Evolutionary conservation across 352 stramenopile genomes (phyloP).

Genomic region (Globisporangium lucens): DNA sequence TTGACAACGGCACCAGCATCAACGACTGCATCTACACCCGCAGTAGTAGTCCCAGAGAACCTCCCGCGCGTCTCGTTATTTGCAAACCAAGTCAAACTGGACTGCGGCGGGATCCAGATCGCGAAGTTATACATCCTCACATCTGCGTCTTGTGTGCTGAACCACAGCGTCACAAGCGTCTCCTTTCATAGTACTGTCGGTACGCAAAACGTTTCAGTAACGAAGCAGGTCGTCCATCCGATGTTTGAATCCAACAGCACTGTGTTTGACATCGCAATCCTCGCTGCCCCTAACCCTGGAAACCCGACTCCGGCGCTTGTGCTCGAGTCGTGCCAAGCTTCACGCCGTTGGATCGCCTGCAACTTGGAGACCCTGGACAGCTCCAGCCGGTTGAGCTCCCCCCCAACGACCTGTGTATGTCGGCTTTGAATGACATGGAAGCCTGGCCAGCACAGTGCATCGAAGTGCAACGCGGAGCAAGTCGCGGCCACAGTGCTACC

Average conservation of each 20-base stretch:
- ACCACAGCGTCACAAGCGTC: background rate
- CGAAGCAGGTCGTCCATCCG: background rate
- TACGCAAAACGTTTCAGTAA: background rate
- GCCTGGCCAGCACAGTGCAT: background rate
- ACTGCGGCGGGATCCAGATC: slow-evolving; percentile 10
- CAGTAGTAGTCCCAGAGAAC: background rate
- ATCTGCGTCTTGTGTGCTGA: slow-evolving; percentile 6
- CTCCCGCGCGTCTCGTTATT: slow-evolving; percentile 2
- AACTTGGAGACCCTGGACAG: background rate
- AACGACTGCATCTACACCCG: no score
- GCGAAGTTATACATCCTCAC: slow-evolving; percentile 13
- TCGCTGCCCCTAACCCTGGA: background rate
- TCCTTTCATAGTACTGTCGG: background rate
- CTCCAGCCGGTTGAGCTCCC: background rate
- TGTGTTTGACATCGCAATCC: slow-evolving; percentile 5
- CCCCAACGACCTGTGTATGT: background rate
- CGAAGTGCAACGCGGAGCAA: background rate
- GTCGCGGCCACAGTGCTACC: background rate
- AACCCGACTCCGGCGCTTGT: background rate
- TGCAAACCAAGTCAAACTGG: background rate
- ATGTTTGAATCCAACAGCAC: background rate
- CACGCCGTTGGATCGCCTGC: background rate
- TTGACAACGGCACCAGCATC: background rate
- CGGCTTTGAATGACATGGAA: background rate
- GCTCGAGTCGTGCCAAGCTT: background rate